Evolutionary conservation across 1,284 basidiomycete genomes (phyloP).

Genomic region (Butyriboletus appendiculatus): DNA sequence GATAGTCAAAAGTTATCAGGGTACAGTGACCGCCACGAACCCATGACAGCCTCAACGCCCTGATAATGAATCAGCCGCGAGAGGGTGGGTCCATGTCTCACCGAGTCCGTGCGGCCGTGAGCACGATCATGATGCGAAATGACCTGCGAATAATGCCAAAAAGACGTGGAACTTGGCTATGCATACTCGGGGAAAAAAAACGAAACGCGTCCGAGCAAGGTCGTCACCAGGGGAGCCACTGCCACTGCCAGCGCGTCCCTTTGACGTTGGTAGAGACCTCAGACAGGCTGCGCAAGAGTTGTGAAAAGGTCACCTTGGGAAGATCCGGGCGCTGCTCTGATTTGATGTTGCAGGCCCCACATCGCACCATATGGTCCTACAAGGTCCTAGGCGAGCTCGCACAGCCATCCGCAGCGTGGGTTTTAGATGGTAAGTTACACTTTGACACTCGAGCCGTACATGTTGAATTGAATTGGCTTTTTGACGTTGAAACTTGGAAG

Average conservation of each 20-base stretch:
- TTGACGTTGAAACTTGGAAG: not conserved
- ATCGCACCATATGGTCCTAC: not conserved
- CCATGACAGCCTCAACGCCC: too few relatives aligned
- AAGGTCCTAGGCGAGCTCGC: not conserved
- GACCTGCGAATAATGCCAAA: not conserved
- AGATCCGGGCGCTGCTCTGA: not conserved
- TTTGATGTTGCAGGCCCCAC: not conserved
- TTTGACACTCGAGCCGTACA: not conserved
- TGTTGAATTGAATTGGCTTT: not conserved
- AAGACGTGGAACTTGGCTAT: not conserved
- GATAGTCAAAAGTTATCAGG: too few relatives aligned
- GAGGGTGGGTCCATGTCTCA: too few relatives aligned
- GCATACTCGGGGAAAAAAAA: not conserved
- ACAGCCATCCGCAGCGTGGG: slow-evolving; percentile 12
- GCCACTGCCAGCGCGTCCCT: too few relatives aligned
- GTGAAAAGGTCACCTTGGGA: not conserved
- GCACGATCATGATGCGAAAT: not conserved
- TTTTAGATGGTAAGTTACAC: not conserved
- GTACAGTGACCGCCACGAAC: too few relatives aligned
- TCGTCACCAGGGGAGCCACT: too few relatives aligned
- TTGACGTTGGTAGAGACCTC: too few relatives aligned
- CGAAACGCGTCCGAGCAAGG: too few relatives aligned
- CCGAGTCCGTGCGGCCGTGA: not conserved
- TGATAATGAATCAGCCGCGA: too few relatives aligned
- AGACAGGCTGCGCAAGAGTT: not conserved